phyloP scores from a whole-genome alignment of 2,329 filamentous ascomycete genomes.

The Diplodia scrobiculata region DNA sequence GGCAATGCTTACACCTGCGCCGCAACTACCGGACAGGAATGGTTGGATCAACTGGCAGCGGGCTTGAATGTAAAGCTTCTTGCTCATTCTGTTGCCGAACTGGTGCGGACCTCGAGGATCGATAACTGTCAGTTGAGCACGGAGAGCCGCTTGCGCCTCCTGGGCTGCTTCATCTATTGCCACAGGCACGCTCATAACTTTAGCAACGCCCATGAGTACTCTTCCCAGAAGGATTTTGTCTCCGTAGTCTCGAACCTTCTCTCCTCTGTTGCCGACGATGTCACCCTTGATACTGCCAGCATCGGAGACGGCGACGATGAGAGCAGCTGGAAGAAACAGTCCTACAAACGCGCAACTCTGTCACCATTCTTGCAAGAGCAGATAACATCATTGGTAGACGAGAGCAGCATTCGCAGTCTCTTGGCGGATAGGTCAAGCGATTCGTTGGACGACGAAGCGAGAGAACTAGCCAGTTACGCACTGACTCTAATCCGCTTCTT shows the following conservation, averaged over 20 bases:
- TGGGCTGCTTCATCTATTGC: conserved; percentile 63
- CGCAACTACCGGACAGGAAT: conserved; percentile 34
- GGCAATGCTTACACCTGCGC: conserved; percentile 43
- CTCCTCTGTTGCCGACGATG: conserved; percentile 58
- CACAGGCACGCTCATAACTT: conserved; percentile 53
- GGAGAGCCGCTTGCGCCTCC: conserved; percentile 56
- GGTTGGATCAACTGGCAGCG: conserved; percentile 49
- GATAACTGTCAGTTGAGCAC: conserved; percentile 37
- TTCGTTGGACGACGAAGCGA: conserved; percentile 56
- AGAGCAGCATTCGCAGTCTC: conserved; percentile 69
- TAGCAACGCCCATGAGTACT: conserved; percentile 43
- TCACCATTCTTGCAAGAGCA: conserved; percentile 61
- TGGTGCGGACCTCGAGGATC: conserved; percentile 37
- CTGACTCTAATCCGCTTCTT: conserved; percentile 84
- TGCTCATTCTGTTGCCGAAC: conserved; percentile 39
- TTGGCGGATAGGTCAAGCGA: conserved; percentile 52
- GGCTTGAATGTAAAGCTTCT: conserved; percentile 56
- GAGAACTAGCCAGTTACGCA: conserved; percentile 80
- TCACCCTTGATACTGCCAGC: conserved; percentile 52
- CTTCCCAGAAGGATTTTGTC: conserved; percentile 58
- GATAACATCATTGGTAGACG: conserved; percentile 71
- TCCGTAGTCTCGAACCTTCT: conserved; percentile 59
- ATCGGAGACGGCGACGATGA: conserved; percentile 36
- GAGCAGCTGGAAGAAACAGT: conserved; percentile 37
- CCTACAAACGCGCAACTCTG: conserved; percentile 30